Percentiles rank a stretch among this genome's conserved stretches.
phyloP scores from a whole-genome alignment of 1,139 yeast genomes.

The Meyerozyma carpophila region DNA sequence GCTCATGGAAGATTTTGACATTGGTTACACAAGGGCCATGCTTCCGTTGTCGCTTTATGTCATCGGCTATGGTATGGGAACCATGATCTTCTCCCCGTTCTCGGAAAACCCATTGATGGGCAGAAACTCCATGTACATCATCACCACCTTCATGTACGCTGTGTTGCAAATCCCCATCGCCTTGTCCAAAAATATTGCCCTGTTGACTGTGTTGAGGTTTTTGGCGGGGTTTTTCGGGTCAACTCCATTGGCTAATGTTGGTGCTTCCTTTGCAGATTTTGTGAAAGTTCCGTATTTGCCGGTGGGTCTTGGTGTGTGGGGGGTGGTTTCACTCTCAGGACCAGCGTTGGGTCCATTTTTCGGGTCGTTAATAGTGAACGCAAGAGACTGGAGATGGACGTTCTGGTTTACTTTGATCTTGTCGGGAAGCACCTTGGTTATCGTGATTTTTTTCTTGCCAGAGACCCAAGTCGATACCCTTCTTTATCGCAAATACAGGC shows the following conservation, averaged over 20 bases:
- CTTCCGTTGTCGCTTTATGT: slow-evolving; percentile 6
- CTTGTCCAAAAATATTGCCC: slow-evolving; percentile 10
- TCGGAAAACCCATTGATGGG: slow-evolving; percentile 34
- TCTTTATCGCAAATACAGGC: slow-evolving; percentile 8
- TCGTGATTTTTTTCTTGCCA: slow-evolving; percentile 8
- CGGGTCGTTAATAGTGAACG: slow-evolving; percentile 7
- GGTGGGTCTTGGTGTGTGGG: slow-evolving; percentile 7
- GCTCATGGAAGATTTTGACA: slow-evolving; percentile 3
- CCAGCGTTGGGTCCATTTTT: slow-evolving; percentile 10
- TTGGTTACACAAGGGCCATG: slow-evolving; percentile 3
- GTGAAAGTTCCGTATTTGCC: slow-evolving; percentile 6
- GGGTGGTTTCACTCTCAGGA: slow-evolving; percentile 9
- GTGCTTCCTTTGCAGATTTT: slow-evolving; percentile 1
- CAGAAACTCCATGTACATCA: slow-evolving; percentile 36
- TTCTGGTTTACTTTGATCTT: slow-evolving; percentile 11
- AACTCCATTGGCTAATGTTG: slow-evolving; percentile 3
- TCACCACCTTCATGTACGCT: slow-evolving; percentile 23
- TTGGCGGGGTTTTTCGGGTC: slow-evolving; percentile 3
- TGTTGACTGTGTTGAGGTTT: slow-evolving; percentile 2
- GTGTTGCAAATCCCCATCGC: slow-evolving; percentile 33
- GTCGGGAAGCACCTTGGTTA: slow-evolving; percentile 7
- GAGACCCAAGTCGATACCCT: slow-evolving; percentile 10
- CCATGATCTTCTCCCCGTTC: slow-evolving; percentile 6
- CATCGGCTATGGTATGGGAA: slow-evolving; percentile 7
- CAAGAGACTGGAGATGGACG: slow-evolving; percentile 10